These are phyloP conservation scores for Curvularia lunata DNA, from an alignment of 2,329 filamentous ascomycete genomes.

Conservation along the genomic window DNA sequence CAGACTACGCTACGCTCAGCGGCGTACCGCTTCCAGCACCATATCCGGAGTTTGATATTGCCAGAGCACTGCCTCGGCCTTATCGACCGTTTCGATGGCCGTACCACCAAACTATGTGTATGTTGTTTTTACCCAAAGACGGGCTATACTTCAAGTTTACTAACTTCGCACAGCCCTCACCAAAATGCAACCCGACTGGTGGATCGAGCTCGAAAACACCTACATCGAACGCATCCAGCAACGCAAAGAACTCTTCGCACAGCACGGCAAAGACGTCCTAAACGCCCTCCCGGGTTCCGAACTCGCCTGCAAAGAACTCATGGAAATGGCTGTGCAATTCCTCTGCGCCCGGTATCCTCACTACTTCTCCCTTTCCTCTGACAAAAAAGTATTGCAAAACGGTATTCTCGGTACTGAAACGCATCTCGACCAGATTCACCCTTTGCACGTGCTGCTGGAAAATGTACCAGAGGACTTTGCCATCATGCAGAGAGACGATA, in stretches of 20 bases:
- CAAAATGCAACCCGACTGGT: conserved; percentile 82
- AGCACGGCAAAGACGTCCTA: conserved; percentile 70
- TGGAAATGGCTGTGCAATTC: conserved; percentile 86
- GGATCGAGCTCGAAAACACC: conserved; percentile 83
- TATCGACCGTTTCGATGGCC: conserved; percentile 83
- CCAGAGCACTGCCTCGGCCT: conserved; percentile 71
- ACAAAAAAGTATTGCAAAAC: conserved; percentile 69
- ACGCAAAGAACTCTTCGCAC: conserved; percentile 67
- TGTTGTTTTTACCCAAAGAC: conserved; percentile 40
- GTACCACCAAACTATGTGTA: conserved; percentile 93
- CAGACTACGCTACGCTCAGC: conserved; percentile 76
- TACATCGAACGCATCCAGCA: conserved; percentile 73
- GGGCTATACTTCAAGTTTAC: conserved; percentile 5
- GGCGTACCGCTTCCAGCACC: conserved; percentile 74
- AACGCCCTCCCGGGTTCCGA: conserved; percentile 75
- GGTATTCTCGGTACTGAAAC: conserved; percentile 68
- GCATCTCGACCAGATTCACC: conserved; percentile 66
- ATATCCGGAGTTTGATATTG: conserved; percentile 70
- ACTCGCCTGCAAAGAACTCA: conserved; percentile 80
- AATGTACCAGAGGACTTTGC: conserved; percentile 87
- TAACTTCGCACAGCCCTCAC: conserved; percentile 64
- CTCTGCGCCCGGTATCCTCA: conserved; percentile 78
- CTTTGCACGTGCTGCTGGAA: conserved; percentile 73
- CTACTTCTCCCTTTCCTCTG: conserved; percentile 66
- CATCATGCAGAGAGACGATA: conserved; percentile 73